Percentiles rank a stretch among this genome's conserved stretches.
These are phyloP conservation scores for Kodamaea arcana DNA, from an alignment of 1,139 yeast genomes.

Conservation along the genomic window DNA sequence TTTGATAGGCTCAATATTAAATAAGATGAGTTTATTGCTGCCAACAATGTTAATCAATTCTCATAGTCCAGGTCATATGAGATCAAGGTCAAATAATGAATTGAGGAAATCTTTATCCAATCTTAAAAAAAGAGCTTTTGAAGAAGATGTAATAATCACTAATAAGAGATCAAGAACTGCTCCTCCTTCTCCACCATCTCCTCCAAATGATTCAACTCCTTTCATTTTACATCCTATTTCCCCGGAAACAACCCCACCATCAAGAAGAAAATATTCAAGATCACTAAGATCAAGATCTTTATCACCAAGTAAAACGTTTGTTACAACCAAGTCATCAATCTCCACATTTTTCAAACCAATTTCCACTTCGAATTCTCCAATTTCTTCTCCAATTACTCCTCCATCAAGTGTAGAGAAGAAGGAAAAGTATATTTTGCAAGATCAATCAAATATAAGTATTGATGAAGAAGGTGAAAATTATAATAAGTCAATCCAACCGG, in stretches of 20 bases:
- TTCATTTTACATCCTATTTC: slow-evolving; percentile 5
- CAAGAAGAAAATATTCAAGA: slow-evolving; percentile 8
- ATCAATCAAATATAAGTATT: no score
- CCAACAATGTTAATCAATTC: slow-evolving; percentile 22
- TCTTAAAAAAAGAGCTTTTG: slow-evolving; percentile 6
- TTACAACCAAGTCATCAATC: no score
- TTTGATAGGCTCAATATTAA: no score
- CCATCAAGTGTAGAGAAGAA: background rate
- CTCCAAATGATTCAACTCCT: slow-evolving; percentile 22
- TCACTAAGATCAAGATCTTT: slow-evolving; percentile 30
- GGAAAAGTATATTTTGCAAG: background rate
- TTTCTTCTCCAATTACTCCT: slow-evolving; percentile 20
- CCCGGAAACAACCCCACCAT: background rate
- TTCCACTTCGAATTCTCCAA: slow-evolving; percentile 31
- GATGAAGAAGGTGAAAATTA: background rate
- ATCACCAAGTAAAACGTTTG: slow-evolving; percentile 27
- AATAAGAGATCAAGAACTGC: slow-evolving; percentile 47
- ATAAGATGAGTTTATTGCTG: slow-evolving; percentile 15
- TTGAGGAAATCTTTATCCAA: slow-evolving; percentile 11
- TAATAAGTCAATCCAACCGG: background rate
- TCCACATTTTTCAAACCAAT: slow-evolving; percentile 29
- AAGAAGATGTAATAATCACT: slow-evolving; percentile 18
- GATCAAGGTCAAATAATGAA: slow-evolving; percentile 34
- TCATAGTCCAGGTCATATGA: slow-evolving; percentile 28
- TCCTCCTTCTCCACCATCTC: slow-evolving; percentile 39